Base-by-base conservation (phyloP, 1,284 basidiomycete species). In the Sporisorium sorghi region DNA sequence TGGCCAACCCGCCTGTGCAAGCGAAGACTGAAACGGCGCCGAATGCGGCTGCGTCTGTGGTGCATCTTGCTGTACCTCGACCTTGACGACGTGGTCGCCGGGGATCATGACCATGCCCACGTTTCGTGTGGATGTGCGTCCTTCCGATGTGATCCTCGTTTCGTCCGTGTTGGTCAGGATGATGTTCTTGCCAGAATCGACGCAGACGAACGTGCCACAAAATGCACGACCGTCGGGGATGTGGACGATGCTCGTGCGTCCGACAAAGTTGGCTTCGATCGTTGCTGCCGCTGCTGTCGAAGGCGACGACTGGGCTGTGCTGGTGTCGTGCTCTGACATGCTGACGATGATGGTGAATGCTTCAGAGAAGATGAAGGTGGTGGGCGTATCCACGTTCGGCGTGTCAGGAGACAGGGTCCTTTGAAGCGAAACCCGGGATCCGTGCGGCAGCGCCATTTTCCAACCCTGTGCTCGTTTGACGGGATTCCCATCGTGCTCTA, bases 71-170 rank as follows among this genome's bases (percentile, higher is more conserved):
- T 74, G 50, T 6, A 79, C 57, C 39, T 79, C 75, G 35, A 79
- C 52, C 39, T 67, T 59, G 43, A 70, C 50, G 17, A 79, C 58
- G 51, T 61, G 53, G 17, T 65, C 47, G 17, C 78, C 78, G 1
- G 77, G 73, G 5, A 80, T 67, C 77, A 80, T 79, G 40, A 80
- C 72, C 76, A 79, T 78, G 12, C 78, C 78, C 17, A 78, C 73
- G 17, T 68, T 70, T n/a, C 78, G 55, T n/a, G 46, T 58, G 3
- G 71, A 53, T 8, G 61, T 56, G 11, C 54, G 33, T 15, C 50
- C 61, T 5, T 59, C 48, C 5, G 33, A 12, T 35, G 54, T 52
- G 23, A 44, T 21, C 19, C 64, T 39, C 11, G 49, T 44, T 55
- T 79, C 77, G 44, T 73, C 67, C 10, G 77, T 66, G 40, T 72